Evolutionary conservation across 257 asterid species (phyloP).

Genomic region (Solanum microdontum): DNA sequence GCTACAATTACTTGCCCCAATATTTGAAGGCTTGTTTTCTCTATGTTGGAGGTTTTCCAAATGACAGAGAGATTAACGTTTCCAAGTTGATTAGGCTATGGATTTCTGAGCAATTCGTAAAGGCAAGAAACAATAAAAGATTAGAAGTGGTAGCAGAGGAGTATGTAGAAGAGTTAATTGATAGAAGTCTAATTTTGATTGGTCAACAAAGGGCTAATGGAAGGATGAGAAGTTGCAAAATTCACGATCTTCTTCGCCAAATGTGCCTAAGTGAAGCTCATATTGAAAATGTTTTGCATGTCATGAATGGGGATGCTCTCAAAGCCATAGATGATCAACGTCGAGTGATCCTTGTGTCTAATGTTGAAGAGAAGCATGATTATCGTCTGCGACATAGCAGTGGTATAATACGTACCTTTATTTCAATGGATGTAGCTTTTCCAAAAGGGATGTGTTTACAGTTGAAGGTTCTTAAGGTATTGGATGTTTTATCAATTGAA

Average conservation of each 20-base stretch:
- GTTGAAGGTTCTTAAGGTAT: no score
- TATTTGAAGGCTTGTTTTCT: no score
- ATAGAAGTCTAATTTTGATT: not conserved
- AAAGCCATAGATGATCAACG: not conserved
- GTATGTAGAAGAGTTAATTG: not conserved
- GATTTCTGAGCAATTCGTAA: conserved; percentile 8
- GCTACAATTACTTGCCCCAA: no score
- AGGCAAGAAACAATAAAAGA: not conserved
- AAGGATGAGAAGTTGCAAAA: not conserved
- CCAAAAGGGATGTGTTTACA: no score
- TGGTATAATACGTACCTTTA: no score
- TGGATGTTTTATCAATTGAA: no score
- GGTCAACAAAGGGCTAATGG: not conserved
- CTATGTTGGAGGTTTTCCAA: not conserved
- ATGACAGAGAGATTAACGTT: not conserved
- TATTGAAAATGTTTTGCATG: not conserved
- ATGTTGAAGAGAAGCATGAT: no score
- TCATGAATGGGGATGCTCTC: not conserved
- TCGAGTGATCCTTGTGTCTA: not conserved
- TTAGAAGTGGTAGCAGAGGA: not conserved
- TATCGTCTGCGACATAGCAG: no score
- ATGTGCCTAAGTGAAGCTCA: not conserved
- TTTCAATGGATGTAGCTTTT: no score
- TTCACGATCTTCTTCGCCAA: conserved; percentile 1
- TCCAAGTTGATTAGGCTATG: not conserved